Conservation (phyloP, 1,284 basidiomycete species). For the Leucoagaricus sp. region DNA sequence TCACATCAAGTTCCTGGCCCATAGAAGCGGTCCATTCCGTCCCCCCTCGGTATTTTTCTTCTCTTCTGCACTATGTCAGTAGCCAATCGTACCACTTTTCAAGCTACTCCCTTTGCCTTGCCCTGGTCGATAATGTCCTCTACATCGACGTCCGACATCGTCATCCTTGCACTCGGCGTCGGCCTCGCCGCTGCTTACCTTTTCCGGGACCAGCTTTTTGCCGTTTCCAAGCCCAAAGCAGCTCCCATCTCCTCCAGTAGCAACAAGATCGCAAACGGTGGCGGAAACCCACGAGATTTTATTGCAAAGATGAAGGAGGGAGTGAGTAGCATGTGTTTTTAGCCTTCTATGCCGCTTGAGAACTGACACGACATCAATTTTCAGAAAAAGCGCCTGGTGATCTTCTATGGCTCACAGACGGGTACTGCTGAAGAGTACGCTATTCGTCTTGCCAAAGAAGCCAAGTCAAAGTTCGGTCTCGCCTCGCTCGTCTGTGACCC, state of each 20-base stretch:
- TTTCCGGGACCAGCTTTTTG: slow-evolving; percentile 76
- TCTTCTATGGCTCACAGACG: slow-evolving; percentile 96
- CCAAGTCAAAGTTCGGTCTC: slow-evolving; percentile 91
- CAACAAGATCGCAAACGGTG: slow-evolving; percentile 56
- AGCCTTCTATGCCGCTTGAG: slow-evolving; percentile 4
- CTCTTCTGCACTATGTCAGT: slow-evolving; percentile 30
- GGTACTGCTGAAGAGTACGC: slow-evolving; percentile 97
- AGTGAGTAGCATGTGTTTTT: slow-evolving; percentile 50
- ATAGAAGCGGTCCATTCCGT: slow-evolving; percentile 27
- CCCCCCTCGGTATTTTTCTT: slow-evolving; percentile 25
- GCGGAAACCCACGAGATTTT: slow-evolving; percentile 86
- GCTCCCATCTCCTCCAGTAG: slow-evolving; percentile 40
- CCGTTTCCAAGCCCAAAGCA: slow-evolving; percentile 58
- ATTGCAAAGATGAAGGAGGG: slow-evolving; percentile 87
- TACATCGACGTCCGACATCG: slow-evolving; percentile 59
- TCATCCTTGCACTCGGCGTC: slow-evolving; percentile 70
- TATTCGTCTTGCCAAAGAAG: slow-evolving; percentile 91
- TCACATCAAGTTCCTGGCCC: slow-evolving; percentile 21
- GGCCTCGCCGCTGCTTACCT: slow-evolving; percentile 75
- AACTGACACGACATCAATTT: slow-evolving; percentile 9
- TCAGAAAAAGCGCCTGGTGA: slow-evolving; percentile 92
- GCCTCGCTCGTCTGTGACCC: slow-evolving; percentile 94
- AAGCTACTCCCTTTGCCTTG: slow-evolving; percentile 34
- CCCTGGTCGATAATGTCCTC: slow-evolving; percentile 48
- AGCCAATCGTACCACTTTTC: slow-evolving; percentile 37